A percentile compares a stretch with the other conserved stretches of the same genome.
These are phyloP conservation scores for Diospyros kaki DNA, from an alignment of 148 eudicot genomes.

Conservation along the genomic window DNA sequence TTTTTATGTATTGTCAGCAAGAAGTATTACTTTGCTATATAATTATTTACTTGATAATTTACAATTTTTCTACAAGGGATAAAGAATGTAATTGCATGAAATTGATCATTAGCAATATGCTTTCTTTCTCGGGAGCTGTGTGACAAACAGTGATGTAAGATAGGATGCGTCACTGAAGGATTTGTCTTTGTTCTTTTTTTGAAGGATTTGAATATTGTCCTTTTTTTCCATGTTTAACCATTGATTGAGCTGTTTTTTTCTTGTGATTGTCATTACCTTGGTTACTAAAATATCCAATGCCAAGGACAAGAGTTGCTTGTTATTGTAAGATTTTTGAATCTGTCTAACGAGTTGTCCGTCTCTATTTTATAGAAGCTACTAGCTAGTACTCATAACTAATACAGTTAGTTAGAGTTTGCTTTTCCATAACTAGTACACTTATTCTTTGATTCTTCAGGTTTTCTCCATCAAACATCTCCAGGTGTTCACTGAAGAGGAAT, in stretches of 20 bases:
- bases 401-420: background rate
- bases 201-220: no score
- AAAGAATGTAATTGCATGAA: no score
- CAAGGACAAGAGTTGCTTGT: background rate
- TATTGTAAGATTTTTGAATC: constrained; percentile 7
- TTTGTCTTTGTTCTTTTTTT: no score
- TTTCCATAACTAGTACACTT: constrained; percentile 4
- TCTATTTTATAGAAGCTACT: background rate
- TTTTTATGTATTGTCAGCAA: background rate
- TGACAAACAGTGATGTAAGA: background rate
- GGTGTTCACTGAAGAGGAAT: constrained; percentile 77
- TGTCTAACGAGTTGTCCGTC: background rate
- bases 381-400: background rate
- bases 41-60: no score
- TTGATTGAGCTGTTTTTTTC: background rate
- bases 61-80: background rate
- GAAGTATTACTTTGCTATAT: background rate
- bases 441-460: constrained; percentile 44
- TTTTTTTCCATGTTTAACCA: background rate
- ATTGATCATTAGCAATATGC: no score
- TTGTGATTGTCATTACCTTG: background rate
- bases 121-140: no score
- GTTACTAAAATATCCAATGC: background rate
- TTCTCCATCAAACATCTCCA: constrained; percentile 67
- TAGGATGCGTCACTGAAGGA: background rate